These are phyloP conservation scores for Hansfordia pulvinata DNA, from an alignment of 2,329 filamentous ascomycete species.

Conservation along the genomic window DNA sequence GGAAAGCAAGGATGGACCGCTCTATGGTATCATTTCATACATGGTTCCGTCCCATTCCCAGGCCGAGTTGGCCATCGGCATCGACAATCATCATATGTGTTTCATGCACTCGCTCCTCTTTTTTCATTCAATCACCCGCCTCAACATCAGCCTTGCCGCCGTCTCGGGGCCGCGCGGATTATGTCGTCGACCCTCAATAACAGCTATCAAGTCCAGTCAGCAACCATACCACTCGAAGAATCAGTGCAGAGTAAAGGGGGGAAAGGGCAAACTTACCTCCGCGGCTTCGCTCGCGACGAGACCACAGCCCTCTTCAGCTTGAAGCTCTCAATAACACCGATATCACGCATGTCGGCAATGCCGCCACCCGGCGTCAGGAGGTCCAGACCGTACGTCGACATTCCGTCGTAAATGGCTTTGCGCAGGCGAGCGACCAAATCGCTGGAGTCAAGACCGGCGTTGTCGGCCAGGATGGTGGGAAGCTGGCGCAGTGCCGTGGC, in stretches of 20 bases:
- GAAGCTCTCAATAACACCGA: constrained; percentile 94
- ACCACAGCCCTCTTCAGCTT: constrained; percentile 98
- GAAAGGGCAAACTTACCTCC: constrained; percentile 51
- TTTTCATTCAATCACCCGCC: no score
- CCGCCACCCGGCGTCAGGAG: constrained; percentile 80
- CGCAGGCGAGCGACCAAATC: constrained; percentile 85
- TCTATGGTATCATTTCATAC: no score
- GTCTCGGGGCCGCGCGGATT: constrained; percentile 81
- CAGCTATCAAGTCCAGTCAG: constrained; percentile 38
- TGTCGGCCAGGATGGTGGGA: constrained; percentile 93
- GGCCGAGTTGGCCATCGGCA: no score
- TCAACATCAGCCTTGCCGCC: no score
- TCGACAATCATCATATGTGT: no score
- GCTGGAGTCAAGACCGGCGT: constrained; percentile 89
- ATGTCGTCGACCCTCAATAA: constrained; percentile 95
- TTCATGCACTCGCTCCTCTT: no score
- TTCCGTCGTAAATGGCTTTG: constrained; percentile 88
- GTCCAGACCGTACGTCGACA: constrained; percentile 85
- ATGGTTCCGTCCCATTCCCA: no score
- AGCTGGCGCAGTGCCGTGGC: constrained; percentile 81
- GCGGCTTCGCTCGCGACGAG: constrained; percentile 92
- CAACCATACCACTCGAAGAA: no score
- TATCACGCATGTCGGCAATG: constrained; percentile 87
- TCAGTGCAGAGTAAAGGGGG: neutral
- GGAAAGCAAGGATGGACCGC: no score